phyloP scores from a whole-genome alignment of 345 rosid species.

The Stellera chamaejasme region DNA sequence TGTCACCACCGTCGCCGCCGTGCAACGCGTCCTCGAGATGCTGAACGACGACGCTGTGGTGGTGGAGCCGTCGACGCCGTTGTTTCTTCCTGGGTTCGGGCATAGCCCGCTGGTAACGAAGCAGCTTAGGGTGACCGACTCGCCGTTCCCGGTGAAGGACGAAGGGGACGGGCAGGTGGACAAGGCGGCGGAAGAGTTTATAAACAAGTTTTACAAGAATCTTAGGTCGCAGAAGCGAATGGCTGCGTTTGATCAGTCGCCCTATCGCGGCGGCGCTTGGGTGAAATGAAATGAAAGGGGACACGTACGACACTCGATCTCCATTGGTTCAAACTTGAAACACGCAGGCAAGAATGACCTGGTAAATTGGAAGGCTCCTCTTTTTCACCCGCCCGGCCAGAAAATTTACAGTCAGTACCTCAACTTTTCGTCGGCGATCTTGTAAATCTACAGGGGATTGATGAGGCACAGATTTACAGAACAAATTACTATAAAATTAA shows the following conservation, averaged over 20 bases:
- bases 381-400: too few species aligned
- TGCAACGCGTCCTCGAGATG: constrained; percentile 58
- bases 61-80: constrained; percentile 31
- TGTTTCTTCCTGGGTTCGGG: constrained; percentile 46
- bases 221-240: constrained; percentile 44
- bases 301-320: too few species aligned
- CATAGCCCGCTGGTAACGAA: constrained; percentile 49
- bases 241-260: constrained; percentile 30
- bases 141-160: constrained; percentile 58
- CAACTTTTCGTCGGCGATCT: too few species aligned
- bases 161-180: constrained; percentile 56
- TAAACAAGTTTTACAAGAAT: constrained; percentile 62
- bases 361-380: too few species aligned
- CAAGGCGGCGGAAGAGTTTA: constrained; percentile 85
- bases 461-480: too few species aligned
- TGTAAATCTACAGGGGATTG: too few species aligned
- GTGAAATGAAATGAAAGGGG: not conserved
- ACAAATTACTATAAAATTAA: too few species aligned
- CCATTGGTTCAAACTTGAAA: too few species aligned
- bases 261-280: constrained; percentile 29
- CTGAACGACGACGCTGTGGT: constrained; percentile 27
- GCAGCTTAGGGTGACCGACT: constrained; percentile 56
- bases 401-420: too few species aligned
- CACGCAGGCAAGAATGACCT: too few species aligned
- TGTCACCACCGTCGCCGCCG: constrained; percentile 40